Conservation (phyloP, 176 grass and related monocot genomes). For the Hordeum marinum region DNA sequence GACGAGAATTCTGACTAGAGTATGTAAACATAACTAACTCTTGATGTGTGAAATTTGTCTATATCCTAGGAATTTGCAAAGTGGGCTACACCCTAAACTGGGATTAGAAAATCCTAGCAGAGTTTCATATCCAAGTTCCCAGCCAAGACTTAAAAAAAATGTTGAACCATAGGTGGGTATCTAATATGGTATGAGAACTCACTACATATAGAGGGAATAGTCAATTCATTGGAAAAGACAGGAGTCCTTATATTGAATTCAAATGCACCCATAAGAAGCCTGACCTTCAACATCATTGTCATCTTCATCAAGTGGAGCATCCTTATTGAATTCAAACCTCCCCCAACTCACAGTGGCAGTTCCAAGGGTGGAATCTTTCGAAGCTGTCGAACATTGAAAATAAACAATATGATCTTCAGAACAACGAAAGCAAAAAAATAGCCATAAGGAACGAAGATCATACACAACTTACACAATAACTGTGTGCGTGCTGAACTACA, state of each 20-base stretch:
- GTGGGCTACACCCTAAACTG: not conserved
- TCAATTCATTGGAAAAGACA: not conserved
- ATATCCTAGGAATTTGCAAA: not conserved
- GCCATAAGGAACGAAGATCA: not conserved
- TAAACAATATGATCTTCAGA: not conserved
- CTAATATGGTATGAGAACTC: not conserved
- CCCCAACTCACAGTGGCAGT: constrained; percentile 61
- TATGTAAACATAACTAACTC: not conserved
- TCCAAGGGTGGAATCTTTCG: constrained; percentile 74
- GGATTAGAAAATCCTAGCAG: not conserved
- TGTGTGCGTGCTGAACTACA: not conserved
- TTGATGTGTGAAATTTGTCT: not conserved
- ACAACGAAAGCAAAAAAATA: not conserved
- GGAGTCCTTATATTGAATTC: not conserved
- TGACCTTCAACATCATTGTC: constrained; percentile 65
- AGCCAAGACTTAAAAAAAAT: not conserved
- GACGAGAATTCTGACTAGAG: not conserved
- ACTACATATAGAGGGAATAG: not conserved
- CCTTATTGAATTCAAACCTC: constrained; percentile 91
- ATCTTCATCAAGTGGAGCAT: constrained; percentile 89
- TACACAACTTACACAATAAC: not conserved
- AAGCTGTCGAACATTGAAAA: constrained; percentile 43
- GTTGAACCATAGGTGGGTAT: not conserved
- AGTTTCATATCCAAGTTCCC: not conserved
- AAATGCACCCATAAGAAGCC: not conserved